Evolutionary conservation across 78 protist species (phyloP).

Genomic region (Cavenderia fasciculata): DNA sequence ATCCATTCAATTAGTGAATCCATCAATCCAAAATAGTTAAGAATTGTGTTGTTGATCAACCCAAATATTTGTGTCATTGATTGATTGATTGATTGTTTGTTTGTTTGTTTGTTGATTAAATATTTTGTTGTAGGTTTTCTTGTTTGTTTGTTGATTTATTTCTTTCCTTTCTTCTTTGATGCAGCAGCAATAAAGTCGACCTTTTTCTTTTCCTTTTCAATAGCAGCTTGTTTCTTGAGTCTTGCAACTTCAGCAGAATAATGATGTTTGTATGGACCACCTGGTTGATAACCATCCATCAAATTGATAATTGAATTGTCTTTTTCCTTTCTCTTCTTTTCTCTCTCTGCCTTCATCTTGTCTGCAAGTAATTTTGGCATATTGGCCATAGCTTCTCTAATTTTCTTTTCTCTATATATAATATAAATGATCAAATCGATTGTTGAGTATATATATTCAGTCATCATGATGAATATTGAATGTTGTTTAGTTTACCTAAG

Average conservation of each 20-base stretch:
- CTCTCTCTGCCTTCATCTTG: constrained; percentile 50
- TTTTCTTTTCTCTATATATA: constrained; percentile 67
- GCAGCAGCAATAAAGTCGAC: constrained; percentile 5
- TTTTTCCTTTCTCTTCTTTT: constrained; percentile 61
- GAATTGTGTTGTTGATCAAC: no score
- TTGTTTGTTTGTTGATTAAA: neutral
- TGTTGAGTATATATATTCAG: no score
- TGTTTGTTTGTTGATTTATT: neutral
- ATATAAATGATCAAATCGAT: no score
- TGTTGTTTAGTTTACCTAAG: no score
- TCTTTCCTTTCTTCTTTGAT: constrained; percentile 13
- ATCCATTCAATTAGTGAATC: no score
- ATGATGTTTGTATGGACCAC: constrained; percentile 31
- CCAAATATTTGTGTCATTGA: neutral
- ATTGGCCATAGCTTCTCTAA: constrained; percentile 29
- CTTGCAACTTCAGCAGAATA: neutral
- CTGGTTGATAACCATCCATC: constrained; percentile 15
- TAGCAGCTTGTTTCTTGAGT: constrained; percentile 27
- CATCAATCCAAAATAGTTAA: no score
- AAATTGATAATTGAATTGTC: constrained; percentile 17
- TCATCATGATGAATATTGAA: no score
- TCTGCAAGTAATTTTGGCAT: constrained; percentile 71
- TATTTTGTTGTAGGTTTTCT: neutral
- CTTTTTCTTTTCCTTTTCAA: constrained; percentile 30
- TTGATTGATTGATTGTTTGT: neutral